Base-by-base conservation (phyloP, 2,329 filamentous ascomycete genomes). In the Teratosphaeria gauchensis region DNA sequence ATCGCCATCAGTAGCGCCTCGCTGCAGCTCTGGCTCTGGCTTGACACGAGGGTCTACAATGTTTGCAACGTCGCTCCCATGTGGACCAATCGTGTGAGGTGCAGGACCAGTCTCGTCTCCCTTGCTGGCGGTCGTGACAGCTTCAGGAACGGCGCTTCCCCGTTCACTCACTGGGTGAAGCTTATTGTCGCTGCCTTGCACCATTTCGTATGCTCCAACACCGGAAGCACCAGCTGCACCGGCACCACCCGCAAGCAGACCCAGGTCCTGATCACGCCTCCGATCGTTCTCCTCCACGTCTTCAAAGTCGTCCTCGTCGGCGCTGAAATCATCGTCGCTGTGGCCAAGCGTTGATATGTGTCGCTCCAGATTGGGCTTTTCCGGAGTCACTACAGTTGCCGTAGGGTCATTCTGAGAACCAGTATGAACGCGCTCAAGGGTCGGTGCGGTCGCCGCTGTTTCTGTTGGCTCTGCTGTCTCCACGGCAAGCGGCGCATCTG, bases 11-110 rank as follows among this genome's bases (percentile, higher is more conserved):
- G 31, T 28, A 24, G 51, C 51, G 31, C 31, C 51, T 1, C 31
- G 51, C 31, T 53, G 51, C 31, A 33, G 51, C 55, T 66, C 63
- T 4, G 65, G 64, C 42, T 65, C 58, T 9, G 66, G 62, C 42
- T 62, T 58, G 2, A 67, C 66, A 16, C 64, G 58, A 28, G 66
- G 66, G 54, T 67, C 66, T 16, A 62, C 31, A 8, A 65, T 51
- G 38, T 66, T 65, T 2, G 58, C 57, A 21, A 64, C 53, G 61
- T 67, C 63, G 54, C 61, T 65, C 1, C 57, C 57, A 55, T 66
- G 65, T n/a, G 66, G 64, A 32, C 61, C 65, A 31, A 63, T 58
- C 1, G 66, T 66, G 30, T 62, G 61, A 2, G 62, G 57, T 9
- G 65, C 65, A 46, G 64, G 66, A 51, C 61, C 64, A 24, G 57